Percentiles rank a stretch among this genome's conserved stretches.
Evolutionary conservation across 352 stramenopile species (phyloP).

Genomic region (Globisporangium acanthophoron): DNA sequence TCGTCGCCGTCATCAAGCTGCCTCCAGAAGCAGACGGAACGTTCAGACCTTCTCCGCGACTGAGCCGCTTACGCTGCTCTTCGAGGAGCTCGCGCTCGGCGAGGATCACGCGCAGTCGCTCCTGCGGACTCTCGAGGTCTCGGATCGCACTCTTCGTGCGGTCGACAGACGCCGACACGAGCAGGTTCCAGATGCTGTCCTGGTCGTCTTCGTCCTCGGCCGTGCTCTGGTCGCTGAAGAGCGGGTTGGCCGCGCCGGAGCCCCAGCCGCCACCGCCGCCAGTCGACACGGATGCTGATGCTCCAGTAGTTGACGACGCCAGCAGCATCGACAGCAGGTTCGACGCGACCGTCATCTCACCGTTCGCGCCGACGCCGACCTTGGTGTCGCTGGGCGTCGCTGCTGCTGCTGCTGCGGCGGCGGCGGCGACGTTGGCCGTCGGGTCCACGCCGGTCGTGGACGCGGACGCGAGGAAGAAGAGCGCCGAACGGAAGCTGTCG

Average conservation of each 20-base stretch:
- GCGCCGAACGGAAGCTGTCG: slow-evolving; percentile 50
- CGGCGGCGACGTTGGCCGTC: too few species aligned
- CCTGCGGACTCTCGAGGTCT: slow-evolving; percentile 34
- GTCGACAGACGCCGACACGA: slow-evolving; percentile 67
- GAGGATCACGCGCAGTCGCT: slow-evolving; percentile 53
- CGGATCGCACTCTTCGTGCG: slow-evolving; percentile 47
- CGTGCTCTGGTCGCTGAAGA: slow-evolving; percentile 45
- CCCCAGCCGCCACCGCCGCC: background rate
- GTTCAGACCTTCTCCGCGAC: background rate
- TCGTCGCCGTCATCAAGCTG: background rate
- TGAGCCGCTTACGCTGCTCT: slow-evolving; percentile 47
- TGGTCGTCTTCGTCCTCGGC: slow-evolving; percentile 43
- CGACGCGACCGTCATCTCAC: slow-evolving; percentile 22
- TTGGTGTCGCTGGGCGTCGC: background rate
- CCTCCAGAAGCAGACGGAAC: slow-evolving; percentile 7
- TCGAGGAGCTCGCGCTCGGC: slow-evolving; percentile 59
- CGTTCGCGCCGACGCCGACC: slow-evolving; percentile 13
- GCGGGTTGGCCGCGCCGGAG: slow-evolving; percentile 25
- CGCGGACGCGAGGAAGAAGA: slow-evolving; percentile 58
- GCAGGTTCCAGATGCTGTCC: slow-evolving; percentile 66
- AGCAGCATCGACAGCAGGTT: slow-evolving; percentile 42
- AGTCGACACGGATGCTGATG: slow-evolving; percentile 2
- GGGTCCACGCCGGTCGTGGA: slow-evolving; percentile 39
- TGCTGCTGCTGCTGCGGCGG: background rate
- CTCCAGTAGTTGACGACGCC: slow-evolving; percentile 43